phyloP scores from a whole-genome alignment of 371 early-diverging fungal genomes.

The Circinella umbellata region DNA sequence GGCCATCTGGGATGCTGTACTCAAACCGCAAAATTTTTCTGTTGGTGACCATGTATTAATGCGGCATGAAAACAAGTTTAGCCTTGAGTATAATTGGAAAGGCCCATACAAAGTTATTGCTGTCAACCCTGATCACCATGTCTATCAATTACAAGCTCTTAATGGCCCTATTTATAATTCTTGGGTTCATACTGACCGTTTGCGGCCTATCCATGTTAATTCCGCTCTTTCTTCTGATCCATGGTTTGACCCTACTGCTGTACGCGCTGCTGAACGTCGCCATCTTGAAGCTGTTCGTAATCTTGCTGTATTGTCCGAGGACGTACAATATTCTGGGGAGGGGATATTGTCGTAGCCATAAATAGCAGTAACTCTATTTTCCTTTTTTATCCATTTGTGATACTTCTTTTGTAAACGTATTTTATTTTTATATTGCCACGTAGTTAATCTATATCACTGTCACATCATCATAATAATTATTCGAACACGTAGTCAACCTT shows the following conservation, averaged over 20 bases:
- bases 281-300: not conserved
- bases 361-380: too few species aligned
- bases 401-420: too few species aligned
- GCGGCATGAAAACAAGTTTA: conserved; percentile 11
- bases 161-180: conserved; percentile 5
- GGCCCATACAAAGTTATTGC: conserved; percentile 14
- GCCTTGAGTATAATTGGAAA: conserved; percentile 19
- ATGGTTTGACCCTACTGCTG: not conserved
- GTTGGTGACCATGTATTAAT: conserved; percentile 24
- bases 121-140: not conserved
- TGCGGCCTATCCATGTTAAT: conserved; percentile 1
- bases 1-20: conserved; percentile 10
- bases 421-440: too few species aligned
- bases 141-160: conserved; percentile 11
- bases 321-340: conserved; percentile 14
- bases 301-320: conserved; percentile 14
- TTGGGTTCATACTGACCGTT: conserved; percentile 13
- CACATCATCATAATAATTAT: too few species aligned
- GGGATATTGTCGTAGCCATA: conserved; percentile 16
- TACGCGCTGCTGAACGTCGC: conserved; percentile 1
- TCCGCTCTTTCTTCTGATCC: not conserved
- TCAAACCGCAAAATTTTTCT: conserved; percentile 11
- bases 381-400: too few species aligned
- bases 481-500: too few species aligned
- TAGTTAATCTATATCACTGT: too few species aligned